Conservation (phyloP, 106 monocot species). For the Dioscorea dumetorum region DNA sequence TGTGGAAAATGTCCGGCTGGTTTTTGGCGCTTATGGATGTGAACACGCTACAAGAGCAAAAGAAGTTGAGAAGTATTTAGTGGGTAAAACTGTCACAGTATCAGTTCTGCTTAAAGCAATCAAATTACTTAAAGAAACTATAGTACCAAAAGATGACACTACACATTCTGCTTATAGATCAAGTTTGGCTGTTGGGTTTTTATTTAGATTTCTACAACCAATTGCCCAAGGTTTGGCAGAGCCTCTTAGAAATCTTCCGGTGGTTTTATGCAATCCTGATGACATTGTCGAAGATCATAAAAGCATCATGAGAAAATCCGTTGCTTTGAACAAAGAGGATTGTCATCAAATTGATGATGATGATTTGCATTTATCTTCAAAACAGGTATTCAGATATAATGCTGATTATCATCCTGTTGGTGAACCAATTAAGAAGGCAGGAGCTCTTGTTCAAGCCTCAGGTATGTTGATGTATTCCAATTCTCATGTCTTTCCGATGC, state of each 20-base stretch:
- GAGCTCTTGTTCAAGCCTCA: slow-evolving; percentile 77
- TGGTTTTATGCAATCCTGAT: not conserved
- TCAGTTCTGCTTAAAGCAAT: slow-evolving; percentile 56
- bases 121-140: slow-evolving; percentile 38
- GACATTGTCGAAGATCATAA: not conserved
- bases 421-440: slow-evolving; percentile 50
- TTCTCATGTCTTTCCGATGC: not conserved
- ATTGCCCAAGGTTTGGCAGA: slow-evolving; percentile 15
- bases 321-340: not conserved
- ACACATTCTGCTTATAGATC: slow-evolving; percentile 37
- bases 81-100: slow-evolving; percentile 46
- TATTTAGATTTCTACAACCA: slow-evolving; percentile 58
- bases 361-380: slow-evolving; percentile 28
- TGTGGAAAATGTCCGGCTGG: slow-evolving; percentile 37
- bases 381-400: slow-evolving; percentile 35
- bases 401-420: slow-evolving; percentile 66
- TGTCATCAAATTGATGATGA: slow-evolving; percentile 8
- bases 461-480: slow-evolving; percentile 28
- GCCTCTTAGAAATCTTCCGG: slow-evolving; percentile 1
- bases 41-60: slow-evolving; percentile 53
- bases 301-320: not conserved
- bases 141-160: slow-evolving; percentile 50
- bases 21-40: slow-evolving; percentile 69
- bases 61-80: slow-evolving; percentile 48
- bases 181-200: slow-evolving; percentile 65